Base-by-base conservation (phyloP, 1,139 yeast genomes). In the Saccharomyces hybrid region DNA sequence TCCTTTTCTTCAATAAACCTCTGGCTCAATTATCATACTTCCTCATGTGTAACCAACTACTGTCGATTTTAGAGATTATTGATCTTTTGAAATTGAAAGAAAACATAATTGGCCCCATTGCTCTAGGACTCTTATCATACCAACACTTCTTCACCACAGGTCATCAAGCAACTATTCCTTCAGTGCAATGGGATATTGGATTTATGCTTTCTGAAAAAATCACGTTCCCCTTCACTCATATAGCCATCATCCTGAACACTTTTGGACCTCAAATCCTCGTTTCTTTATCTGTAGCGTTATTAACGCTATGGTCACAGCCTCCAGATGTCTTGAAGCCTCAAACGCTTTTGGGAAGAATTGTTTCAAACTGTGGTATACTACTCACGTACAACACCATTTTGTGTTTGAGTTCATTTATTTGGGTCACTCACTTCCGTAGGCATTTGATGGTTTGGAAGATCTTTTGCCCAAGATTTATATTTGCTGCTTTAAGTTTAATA, bases 381-480 rank as follows among this genome's bases (percentile, higher is more conserved):
- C 64, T 88, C 46, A 78, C 88, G 2, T 89, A 90, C 64, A 89
- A 88, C 60, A 79, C 88, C 11, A 74, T 85, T 31, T 73, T 88
- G 11, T 82, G 96, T 38, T 69, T 88, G 53, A 80, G 88, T 51
- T 81, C 95, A 46, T 81, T 89, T 67, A 73, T 88, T 2, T 90
- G 90, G 76, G 91, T 96, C 0, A 84, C 93, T 26, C 82, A 85
- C 64, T 88, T 93, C 69, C 80, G 96, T 67, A 79, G 99, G 60
- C 99, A 95, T 72, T 78, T 95, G 64, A 95, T 95, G 99, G 96
- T 95, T 38, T 95, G 99, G 99, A 95, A 95, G 73, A 88, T 95
- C 32, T 95, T 95, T 74, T 98, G 99, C 0, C 99, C 99, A 3
- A 77, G 99, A 59, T 93, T 84, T 71, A 87, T 95, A 88, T 77